Conservation (phyloP, 1,284 basidiomycete species). For the Malassezia arunalokei region DNA sequence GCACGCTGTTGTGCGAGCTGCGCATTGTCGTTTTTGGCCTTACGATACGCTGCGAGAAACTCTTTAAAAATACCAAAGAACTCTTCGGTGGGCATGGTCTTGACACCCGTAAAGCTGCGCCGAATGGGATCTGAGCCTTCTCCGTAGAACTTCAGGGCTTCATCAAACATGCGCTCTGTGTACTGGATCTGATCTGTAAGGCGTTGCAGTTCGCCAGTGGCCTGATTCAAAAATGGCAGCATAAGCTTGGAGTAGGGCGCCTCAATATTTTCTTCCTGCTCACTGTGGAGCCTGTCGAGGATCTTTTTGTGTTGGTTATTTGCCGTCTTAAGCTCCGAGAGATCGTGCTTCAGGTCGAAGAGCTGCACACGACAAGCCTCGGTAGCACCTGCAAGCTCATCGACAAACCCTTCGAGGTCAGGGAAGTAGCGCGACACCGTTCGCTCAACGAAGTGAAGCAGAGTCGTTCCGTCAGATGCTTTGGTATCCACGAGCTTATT, state of each 20-base stretch:
- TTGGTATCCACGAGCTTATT: conserved; percentile 98
- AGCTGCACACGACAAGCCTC: conserved; percentile 66
- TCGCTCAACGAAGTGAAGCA: conserved; percentile 85
- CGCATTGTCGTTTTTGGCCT: conserved; percentile 40
- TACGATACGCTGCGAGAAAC: conserved; percentile 42
- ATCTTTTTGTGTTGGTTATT: conserved; percentile 40
- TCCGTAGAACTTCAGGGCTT: conserved; percentile 44
- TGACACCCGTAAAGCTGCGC: conserved; percentile 33
- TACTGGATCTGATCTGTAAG: conserved; percentile 41
- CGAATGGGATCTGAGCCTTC: conserved; percentile 42
- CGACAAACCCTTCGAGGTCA: conserved; percentile 72
- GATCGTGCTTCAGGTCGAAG: conserved; percentile 37
- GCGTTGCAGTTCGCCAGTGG: conserved; percentile 25
- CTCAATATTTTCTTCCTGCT: conserved; percentile 33
- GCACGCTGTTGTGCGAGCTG: conserved; percentile 36
- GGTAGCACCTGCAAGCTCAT: conserved; percentile 75
- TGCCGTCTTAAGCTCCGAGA: conserved; percentile 45
- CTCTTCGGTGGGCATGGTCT: conserved; percentile 43
- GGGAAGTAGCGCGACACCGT: conserved; percentile 79
- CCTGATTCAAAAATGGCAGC: conserved; percentile 42
- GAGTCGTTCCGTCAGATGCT: conserved; percentile 67
- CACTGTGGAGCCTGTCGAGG: conserved; percentile 39
- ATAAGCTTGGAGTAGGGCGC: conserved; percentile 45
- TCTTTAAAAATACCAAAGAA: conserved; percentile 47
- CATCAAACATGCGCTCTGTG: conserved; percentile 37